phyloP scores from a whole-genome alignment of 495 filamentous ascomycete species.

The Elaphomyces granulatus region DNA sequence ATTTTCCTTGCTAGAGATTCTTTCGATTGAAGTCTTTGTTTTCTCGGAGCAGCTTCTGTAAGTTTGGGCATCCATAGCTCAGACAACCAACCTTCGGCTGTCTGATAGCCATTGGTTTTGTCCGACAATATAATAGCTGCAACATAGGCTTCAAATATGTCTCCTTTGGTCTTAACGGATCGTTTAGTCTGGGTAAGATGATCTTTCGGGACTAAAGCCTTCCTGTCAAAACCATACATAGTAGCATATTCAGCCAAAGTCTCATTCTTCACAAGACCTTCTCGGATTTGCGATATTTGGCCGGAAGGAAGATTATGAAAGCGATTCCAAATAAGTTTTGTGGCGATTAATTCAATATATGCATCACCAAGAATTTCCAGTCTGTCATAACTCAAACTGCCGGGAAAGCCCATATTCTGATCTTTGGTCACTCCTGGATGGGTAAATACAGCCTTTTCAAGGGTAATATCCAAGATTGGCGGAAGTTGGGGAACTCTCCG shows the following conservation, averaged over 20 bases:
- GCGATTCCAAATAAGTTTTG: conserved; percentile 46
- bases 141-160: conserved; percentile 82
- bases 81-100: conserved; percentile 52
- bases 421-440: conserved; percentile 38
- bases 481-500: conserved; percentile 54
- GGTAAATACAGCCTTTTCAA: conserved; percentile 52
- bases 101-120: conserved; percentile 40
- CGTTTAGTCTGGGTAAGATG: conserved; percentile 29
- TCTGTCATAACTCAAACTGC: conserved; percentile 41
- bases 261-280: conserved; percentile 61
- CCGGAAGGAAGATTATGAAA: conserved; percentile 46
- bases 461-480: conserved; percentile 36
- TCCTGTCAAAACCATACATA: conserved; percentile 51
- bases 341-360: conserved; percentile 55
- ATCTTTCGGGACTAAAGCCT: conserved; percentile 36
- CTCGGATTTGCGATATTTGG: conserved; percentile 48
- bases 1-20: conserved; percentile 42
- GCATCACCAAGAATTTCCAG: conserved; percentile 67
- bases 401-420: conserved; percentile 15
- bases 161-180: conserved; percentile 56
- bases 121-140: conserved; percentile 60
- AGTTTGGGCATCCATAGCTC: conserved; percentile 47
- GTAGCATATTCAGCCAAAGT: conserved; percentile 52
- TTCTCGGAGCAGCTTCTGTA: conserved; percentile 24
- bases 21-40: conserved; percentile 29